Conservation (phyloP, 257 asterid genomes). For the Rehmannia glutinosa region DNA sequence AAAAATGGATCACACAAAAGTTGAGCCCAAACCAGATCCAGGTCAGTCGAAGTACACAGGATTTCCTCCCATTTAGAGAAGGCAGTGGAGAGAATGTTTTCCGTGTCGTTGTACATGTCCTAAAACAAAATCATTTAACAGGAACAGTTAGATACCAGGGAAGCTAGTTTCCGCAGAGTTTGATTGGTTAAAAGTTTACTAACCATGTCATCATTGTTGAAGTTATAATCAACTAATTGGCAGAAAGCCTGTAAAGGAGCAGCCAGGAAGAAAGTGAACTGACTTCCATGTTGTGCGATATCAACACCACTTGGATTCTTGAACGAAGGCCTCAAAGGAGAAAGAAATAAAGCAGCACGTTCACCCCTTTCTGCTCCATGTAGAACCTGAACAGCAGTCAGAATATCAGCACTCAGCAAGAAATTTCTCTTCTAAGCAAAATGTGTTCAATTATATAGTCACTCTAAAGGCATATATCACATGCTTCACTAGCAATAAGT, state of each 20-base stretch:
- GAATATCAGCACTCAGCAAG: slow-evolving; percentile 25
- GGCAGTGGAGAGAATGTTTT: slow-evolving; percentile 59
- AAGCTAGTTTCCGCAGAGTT: not conserved
- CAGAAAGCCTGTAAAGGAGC: slow-evolving; percentile 91
- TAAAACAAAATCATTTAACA: slow-evolving; percentile 28
- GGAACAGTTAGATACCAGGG: slow-evolving; percentile 11
- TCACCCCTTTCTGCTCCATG: slow-evolving; percentile 95
- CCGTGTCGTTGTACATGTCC: slow-evolving; percentile 52
- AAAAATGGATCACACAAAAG: slow-evolving; percentile 80
- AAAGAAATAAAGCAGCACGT: slow-evolving; percentile 78
- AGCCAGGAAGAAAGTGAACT: slow-evolving; percentile 88
- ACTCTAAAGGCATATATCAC: not conserved
- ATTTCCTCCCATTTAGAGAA: slow-evolving; percentile 89
- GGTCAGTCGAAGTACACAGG: slow-evolving; percentile 74
- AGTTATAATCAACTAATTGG: slow-evolving; percentile 64
- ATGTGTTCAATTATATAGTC: not conserved
- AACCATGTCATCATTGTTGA: slow-evolving; percentile 51
- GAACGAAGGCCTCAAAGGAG: slow-evolving; percentile 75
- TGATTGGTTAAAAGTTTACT: slow-evolving; percentile 23
- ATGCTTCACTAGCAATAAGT: not conserved
- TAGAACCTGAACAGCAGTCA: slow-evolving; percentile 55
- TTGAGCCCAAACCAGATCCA: slow-evolving; percentile 94
- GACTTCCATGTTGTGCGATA: slow-evolving; percentile 64
- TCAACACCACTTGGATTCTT: slow-evolving; percentile 50
- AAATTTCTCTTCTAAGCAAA: not conserved